A percentile compares a stretch with the other conserved stretches of the same genome.
Evolutionary conservation across 2,329 filamentous ascomycete species (phyloP).

Genomic region (Coleophoma eucalyptorum): DNA sequence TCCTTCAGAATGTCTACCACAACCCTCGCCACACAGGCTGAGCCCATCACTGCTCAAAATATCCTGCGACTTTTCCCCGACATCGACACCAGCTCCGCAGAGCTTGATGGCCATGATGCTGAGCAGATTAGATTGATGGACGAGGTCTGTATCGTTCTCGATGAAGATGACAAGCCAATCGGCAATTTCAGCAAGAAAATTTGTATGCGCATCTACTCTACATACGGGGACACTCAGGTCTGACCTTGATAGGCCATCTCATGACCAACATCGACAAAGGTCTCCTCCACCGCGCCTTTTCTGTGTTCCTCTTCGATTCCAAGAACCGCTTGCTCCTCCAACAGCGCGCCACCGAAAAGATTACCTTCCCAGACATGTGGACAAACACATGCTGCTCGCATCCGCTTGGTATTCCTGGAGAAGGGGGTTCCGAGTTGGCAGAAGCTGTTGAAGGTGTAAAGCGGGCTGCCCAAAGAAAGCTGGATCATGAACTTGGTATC

Average conservation of each 20-base stretch:
- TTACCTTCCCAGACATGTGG: slow-evolving; percentile 99
- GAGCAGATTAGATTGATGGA: slow-evolving; percentile 99
- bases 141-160: slow-evolving; percentile 95
- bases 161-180: slow-evolving; percentile 88
- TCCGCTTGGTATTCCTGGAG: slow-evolving; percentile 83
- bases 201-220: slow-evolving; percentile 54
- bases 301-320: slow-evolving; percentile 94
- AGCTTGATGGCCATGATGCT: slow-evolving; percentile 88
- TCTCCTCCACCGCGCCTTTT: slow-evolving; percentile 94
- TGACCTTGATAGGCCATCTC: slow-evolving; percentile 68
- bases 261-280: slow-evolving; percentile 99
- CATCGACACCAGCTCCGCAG: slow-evolving; percentile 64
- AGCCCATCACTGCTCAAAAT: slow-evolving; percentile 77
- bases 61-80: slow-evolving; percentile 89
- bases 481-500: slow-evolving; percentile 94
- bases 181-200: slow-evolving; percentile 97
- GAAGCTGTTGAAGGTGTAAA: slow-evolving; percentile 84
- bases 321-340: slow-evolving; percentile 91
- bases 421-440: slow-evolving; percentile 79
- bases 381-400: slow-evolving; percentile 99
- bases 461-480: slow-evolving; percentile 86
- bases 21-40: slow-evolving; percentile 43
- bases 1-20: slow-evolving; percentile 31
- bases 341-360: slow-evolving; percentile 94
- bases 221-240: neutral